phyloP scores from a whole-genome alignment of 2,329 filamentous ascomycete species.

The Alternaria sp. region DNA sequence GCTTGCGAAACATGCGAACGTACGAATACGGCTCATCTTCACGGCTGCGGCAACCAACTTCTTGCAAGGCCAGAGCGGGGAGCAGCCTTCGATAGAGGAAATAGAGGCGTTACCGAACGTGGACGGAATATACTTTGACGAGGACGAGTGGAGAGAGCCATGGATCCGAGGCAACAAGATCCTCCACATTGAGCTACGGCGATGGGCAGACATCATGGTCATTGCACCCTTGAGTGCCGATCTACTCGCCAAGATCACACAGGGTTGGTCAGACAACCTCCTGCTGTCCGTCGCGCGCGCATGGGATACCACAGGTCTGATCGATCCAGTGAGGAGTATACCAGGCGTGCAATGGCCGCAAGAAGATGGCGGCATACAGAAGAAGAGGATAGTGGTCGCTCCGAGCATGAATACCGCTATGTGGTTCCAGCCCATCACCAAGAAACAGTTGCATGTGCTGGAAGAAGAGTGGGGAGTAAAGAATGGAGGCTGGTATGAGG shows the following conservation, averaged over 20 bases:
- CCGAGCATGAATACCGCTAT: slow-evolving; percentile 90
- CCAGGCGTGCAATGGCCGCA: slow-evolving; percentile 29
- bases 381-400: slow-evolving; percentile 72
- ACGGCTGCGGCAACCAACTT: slow-evolving; percentile 78
- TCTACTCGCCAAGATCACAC: slow-evolving; percentile 80
- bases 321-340: slow-evolving; percentile 40
- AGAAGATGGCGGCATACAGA: slow-evolving; percentile 42
- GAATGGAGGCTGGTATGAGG: slow-evolving; percentile 65
- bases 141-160: slow-evolving; percentile 81
- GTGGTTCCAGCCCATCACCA: slow-evolving; percentile 86
- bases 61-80: slow-evolving; percentile 73
- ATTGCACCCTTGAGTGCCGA: slow-evolving; percentile 86
- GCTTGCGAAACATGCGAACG: slow-evolving; percentile 59
- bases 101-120: slow-evolving; percentile 71
- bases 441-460: slow-evolving; percentile 71
- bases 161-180: slow-evolving; percentile 84
- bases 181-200: slow-evolving; percentile 85
- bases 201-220: slow-evolving; percentile 81
- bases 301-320: slow-evolving; percentile 72
- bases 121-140: slow-evolving; percentile 80
- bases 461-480: slow-evolving; percentile 73
- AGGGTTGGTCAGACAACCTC: slow-evolving; percentile 79
- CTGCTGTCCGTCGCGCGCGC: slow-evolving; percentile 77
- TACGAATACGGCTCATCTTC: slow-evolving; percentile 86
- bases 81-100: slow-evolving; percentile 73